Evolutionary conservation across 208 protist species (phyloP), one percentile per base, ranked within the genome.

Genomic region (Trypanosoma caninum): DNA sequence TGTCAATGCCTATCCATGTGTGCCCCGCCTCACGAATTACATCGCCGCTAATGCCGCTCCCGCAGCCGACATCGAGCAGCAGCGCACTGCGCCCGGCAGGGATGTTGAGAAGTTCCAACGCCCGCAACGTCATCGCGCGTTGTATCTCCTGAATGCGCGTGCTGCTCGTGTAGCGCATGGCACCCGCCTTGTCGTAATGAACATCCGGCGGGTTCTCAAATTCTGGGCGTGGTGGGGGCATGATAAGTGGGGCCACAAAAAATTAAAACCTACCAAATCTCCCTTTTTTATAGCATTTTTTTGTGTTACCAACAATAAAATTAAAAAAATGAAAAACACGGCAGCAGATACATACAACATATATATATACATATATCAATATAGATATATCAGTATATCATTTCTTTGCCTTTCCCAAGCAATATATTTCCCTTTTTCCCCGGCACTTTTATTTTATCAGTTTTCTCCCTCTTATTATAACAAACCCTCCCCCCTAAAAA

Each of bases 41-140:
- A 35, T 98, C 87, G 2, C 98, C 98, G 67, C 94, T 98, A 25
- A 99, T 67, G 0, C 98, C 98, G 45, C 96, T 98, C 22, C 99
- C 99, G 71, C 98, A 99, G 41, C 99, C 99, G 37, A 99, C 83
- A 74, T 99, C 99, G 1, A 99, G 86, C 23, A 99, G 61, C 18
- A 99, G 64, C 7, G 80, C 76, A 7, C 65, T 59, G 25, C 65
- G 33, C 25, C 42, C 28, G 53, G 51, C 42, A 5, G 89, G 88
- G 3, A 99, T 55, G 35, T 71, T 76, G 35, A 99, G 74, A 46
- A 99, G 84, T 80, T 99, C 97, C 35, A 99, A 40, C 1, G 98
- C 98, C 18, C 99, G 91, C 65, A 98, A 73, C 18, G 98, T 93
- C 97, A 99, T 99, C 30, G 88, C 66, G 7, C 75, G 90, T 79